These are phyloP conservation scores for Debaryomyces prosopidis DNA, from an alignment of 805 yeast species.

Conservation along the genomic window DNA sequence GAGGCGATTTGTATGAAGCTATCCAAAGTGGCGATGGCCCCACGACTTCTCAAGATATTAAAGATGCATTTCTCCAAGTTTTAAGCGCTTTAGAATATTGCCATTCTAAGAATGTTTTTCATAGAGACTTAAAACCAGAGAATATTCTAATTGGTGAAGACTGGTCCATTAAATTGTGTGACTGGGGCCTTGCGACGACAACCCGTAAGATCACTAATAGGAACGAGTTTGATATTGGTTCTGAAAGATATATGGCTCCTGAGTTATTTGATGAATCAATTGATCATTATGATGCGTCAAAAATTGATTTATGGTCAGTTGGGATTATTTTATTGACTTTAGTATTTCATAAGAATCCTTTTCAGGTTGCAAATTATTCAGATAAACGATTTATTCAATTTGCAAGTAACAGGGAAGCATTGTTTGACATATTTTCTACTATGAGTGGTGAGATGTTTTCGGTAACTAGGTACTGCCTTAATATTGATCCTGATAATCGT, in stretches of 20 bases:
- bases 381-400: constrained; percentile 85
- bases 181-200: constrained; percentile 61
- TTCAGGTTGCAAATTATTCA: constrained; percentile 72
- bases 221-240: constrained; percentile 73
- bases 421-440: constrained; percentile 87
- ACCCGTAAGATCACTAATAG: constrained; percentile 54
- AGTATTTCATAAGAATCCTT: constrained; percentile 88
- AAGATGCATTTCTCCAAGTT: constrained; percentile 54
- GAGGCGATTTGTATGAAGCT: constrained; percentile 86
- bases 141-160: constrained; percentile 54
- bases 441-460: constrained; percentile 85
- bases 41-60: constrained; percentile 52
- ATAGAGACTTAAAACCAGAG: constrained; percentile 60
- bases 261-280: constrained; percentile 69
- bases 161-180: constrained; percentile 58
- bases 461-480: constrained; percentile 74
- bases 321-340: constrained; percentile 82
- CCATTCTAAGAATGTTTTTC: constrained; percentile 49
- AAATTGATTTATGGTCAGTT: constrained; percentile 86
- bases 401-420: constrained; percentile 82
- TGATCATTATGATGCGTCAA: constrained; percentile 71
- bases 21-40: constrained; percentile 68
- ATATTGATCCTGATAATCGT: constrained; percentile 86
- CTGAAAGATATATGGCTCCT: constrained; percentile 94
- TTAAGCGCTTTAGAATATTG: constrained; percentile 52